phyloP scores from a whole-genome alignment of 805 yeast species.

The Pichia nanzhaoensis region DNA sequence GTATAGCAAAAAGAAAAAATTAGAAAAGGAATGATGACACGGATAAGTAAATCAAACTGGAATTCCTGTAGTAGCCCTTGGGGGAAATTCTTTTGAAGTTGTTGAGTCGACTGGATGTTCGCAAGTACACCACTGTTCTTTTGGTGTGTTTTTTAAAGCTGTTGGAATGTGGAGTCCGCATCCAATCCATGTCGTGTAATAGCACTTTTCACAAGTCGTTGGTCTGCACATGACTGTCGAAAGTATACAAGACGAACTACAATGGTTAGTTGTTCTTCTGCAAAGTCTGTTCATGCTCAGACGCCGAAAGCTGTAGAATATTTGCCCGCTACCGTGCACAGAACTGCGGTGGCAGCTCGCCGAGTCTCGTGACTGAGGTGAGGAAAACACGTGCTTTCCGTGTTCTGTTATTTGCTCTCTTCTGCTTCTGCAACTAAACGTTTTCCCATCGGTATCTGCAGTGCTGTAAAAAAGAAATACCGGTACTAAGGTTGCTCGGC shows the following conservation, averaged over 20 bases:
- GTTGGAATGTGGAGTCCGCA: slow-evolving; percentile 39
- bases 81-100: slow-evolving; percentile 31
- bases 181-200: slow-evolving; percentile 35
- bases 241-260: too few species aligned
- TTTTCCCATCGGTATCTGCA: too few species aligned
- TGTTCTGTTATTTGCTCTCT: neutral
- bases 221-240: slow-evolving; percentile 31
- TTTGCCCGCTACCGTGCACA: too few species aligned
- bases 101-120: slow-evolving; percentile 22
- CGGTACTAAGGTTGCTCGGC: too few species aligned
- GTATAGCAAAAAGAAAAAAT: too few species aligned
- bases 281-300: too few species aligned
- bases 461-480: too few species aligned
- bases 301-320: too few species aligned
- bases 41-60: neutral
- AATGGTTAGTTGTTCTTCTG: too few species aligned
- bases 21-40: neutral
- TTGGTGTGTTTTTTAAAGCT: slow-evolving; percentile 34
- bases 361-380: slow-evolving; percentile 3
- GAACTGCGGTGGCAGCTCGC: too few species aligned
- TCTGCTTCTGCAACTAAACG: too few species aligned
- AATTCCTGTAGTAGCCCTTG: slow-evolving; percentile 31
- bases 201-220: slow-evolving; percentile 29
- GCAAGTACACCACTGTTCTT: slow-evolving; percentile 34
- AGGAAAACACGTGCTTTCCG: slow-evolving; percentile 1